These are phyloP conservation scores for barley (Hordeum vulgare) DNA, from an alignment of 176 grass and related monocot genomes.

Conservation along the genomic window DNA sequence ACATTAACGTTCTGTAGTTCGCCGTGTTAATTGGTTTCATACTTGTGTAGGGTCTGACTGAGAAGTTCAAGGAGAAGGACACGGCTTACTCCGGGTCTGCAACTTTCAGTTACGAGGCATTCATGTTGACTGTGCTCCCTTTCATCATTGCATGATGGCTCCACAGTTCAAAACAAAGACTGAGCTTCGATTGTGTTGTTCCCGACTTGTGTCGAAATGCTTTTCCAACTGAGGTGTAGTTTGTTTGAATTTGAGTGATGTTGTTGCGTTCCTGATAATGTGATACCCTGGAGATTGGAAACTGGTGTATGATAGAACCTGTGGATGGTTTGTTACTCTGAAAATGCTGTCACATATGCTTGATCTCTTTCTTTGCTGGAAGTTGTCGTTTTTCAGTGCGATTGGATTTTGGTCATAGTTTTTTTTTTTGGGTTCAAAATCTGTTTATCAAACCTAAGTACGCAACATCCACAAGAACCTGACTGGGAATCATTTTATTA, in stretches of 20 bases:
- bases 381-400: neutral
- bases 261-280: neutral
- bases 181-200: neutral
- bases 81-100: constrained; percentile 61
- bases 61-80: constrained; percentile 97
- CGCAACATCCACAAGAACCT: neutral
- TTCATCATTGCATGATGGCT: constrained; percentile 62
- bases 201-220: neutral
- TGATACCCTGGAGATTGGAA: neutral
- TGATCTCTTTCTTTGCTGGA: neutral
- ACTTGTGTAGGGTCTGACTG: constrained; percentile 71
- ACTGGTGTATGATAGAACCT: neutral
- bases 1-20: neutral
- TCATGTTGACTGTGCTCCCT: constrained; percentile 87
- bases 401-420: neutral
- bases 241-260: neutral
- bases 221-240: neutral
- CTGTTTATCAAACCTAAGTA: neutral
- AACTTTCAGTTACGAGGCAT: constrained; percentile 82
- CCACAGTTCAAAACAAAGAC: neutral
- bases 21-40: neutral
- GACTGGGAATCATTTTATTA: neutral
- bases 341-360: neutral
- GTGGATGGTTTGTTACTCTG: neutral
- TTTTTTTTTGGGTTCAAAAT: no score